Evolutionary conservation across 78 protist genomes (phyloP).

Genomic region (Dictyostelium intermedium): DNA sequence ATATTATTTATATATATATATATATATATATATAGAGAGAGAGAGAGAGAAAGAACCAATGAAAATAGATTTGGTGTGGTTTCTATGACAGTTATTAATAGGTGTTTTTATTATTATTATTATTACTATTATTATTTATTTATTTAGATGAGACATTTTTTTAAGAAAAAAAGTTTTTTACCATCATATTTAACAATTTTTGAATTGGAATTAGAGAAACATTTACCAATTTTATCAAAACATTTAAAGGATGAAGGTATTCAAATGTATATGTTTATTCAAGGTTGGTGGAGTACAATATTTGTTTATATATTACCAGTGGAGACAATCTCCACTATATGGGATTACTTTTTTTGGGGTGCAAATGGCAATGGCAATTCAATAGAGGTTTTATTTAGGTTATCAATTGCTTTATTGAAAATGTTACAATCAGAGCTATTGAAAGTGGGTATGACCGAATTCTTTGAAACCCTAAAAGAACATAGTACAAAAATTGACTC

Average conservation of each 20-base stretch:
- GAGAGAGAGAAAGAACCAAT: too few relatives aligned
- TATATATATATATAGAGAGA: too few relatives aligned
- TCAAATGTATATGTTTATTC: conserved; percentile 64
- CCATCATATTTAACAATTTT: conserved; percentile 62
- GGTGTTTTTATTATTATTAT: neutral
- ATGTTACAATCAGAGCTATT: neutral
- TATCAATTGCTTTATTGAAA: conserved; percentile 30
- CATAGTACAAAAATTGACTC: neutral
- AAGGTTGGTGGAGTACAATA: conserved; percentile 70
- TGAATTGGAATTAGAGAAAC: conserved; percentile 26
- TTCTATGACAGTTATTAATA: too few relatives aligned
- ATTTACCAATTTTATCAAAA: conserved; percentile 19
- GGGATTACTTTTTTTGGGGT: conserved; percentile 72
- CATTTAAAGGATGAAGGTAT: conserved; percentile 30
- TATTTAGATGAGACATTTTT: conserved; percentile 62
- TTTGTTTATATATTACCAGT: conserved; percentile 70
- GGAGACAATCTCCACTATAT: conserved; percentile 7
- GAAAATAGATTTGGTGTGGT: too few relatives aligned
- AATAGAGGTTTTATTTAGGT: conserved; percentile 44
- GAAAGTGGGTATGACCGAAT: conserved; percentile 2
- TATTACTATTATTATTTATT: neutral
- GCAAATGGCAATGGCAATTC: conserved; percentile 18
- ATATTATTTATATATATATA: too few relatives aligned
- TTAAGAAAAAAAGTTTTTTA: conserved; percentile 38
- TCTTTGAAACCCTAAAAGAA: conserved; percentile 8